phyloP scores from a whole-genome alignment of 441 rosid species.

The Codiaeum variegatum region DNA sequence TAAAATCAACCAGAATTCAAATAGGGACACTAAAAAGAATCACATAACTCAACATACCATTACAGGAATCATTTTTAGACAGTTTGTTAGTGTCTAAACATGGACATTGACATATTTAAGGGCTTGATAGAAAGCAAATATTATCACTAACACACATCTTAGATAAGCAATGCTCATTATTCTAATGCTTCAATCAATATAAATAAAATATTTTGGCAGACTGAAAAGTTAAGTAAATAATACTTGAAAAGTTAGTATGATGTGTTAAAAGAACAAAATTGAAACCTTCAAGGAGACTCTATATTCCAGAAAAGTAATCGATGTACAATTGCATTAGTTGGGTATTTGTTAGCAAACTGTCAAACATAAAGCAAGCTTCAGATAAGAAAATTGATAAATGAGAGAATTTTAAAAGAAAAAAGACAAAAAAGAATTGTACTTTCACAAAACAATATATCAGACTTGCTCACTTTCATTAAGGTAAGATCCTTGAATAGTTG shows the following conservation, averaged over 20 bases:
- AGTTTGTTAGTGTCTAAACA: constrained; percentile 84
- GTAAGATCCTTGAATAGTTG: constrained; percentile 76
- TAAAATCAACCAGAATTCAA: no score
- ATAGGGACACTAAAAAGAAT: neutral
- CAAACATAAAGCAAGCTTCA: no score
- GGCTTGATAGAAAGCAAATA: constrained; percentile 45
- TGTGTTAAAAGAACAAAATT: no score
- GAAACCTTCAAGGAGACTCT: no score
- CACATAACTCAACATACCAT: constrained; percentile 52
- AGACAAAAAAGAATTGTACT: no score
- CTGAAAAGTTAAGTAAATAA: no score
- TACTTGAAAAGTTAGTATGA: no score
- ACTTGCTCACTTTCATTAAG: constrained; percentile 67
- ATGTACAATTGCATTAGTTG: no score
- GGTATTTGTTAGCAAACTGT: no score
- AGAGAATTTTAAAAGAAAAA: no score
- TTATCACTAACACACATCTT: constrained; percentile 11
- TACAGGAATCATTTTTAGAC: constrained; percentile 95
- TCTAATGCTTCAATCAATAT: neutral
- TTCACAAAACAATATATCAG: neutral
- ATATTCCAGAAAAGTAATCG: no score
- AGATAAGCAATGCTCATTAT: neutral
- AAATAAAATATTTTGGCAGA: neutral
- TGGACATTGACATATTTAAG: constrained; percentile 92
- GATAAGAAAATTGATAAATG: no score